These are phyloP conservation scores for Samsoniella hepiali DNA, from an alignment of 2,329 filamentous ascomycete species.

Conservation along the genomic window DNA sequence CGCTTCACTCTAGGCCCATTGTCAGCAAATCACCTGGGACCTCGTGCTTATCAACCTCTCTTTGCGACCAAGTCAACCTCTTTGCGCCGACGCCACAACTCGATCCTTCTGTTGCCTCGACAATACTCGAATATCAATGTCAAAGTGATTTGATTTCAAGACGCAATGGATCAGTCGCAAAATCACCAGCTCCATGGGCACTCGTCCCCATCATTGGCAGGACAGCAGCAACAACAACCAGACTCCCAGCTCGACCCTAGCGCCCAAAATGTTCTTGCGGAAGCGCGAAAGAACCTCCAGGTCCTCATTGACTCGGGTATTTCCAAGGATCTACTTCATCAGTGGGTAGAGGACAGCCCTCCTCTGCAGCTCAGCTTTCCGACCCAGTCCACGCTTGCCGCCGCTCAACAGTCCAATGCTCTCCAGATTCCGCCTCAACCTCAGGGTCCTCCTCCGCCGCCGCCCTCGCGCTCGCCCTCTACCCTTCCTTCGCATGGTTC, in stretches of 20 bases:
- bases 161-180: constrained; percentile 32
- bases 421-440: constrained; percentile 21
- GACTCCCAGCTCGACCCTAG: constrained; percentile 33
- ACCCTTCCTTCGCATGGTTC: constrained; percentile 17
- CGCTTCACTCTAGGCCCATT: background rate
- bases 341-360: constrained; percentile 39
- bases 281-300: constrained; percentile 45
- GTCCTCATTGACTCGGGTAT: constrained; percentile 44
- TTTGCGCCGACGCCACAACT: background rate
- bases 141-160: constrained; percentile 28
- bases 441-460: constrained; percentile 21
- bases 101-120: too few relatives aligned
- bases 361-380: constrained; percentile 31
- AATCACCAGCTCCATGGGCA: constrained; percentile 29
- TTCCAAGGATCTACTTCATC: constrained; percentile 41
- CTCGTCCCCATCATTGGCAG: constrained; percentile 24
- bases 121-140: constrained; percentile 19
- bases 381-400: constrained; percentile 16
- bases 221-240: constrained; percentile 25
- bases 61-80: background rate
- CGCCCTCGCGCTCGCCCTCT: constrained; percentile 20
- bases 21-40: background rate
- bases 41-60: background rate
- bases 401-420: constrained; percentile 12
- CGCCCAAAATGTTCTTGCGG: constrained; percentile 43